Evolutionary conservation across 2,329 filamentous ascomycete species (phyloP).

Genomic region (Xylogone sp.): DNA sequence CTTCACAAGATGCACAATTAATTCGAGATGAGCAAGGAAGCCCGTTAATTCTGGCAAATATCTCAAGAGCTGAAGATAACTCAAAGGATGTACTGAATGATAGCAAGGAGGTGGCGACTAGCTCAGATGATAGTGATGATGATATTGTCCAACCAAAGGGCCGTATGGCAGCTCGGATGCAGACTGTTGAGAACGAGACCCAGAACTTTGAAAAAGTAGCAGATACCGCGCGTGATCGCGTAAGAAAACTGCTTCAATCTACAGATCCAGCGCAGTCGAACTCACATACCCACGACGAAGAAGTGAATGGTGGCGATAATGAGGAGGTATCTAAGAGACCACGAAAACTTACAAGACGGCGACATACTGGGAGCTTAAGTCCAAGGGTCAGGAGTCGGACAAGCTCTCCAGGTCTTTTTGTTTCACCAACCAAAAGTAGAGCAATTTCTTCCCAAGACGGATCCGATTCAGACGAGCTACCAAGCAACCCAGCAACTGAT

Average conservation of each 20-base stretch:
- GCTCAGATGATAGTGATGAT: slow-evolving; percentile 48
- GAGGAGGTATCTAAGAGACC: slow-evolving; percentile 22
- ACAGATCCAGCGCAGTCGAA: slow-evolving; percentile 26
- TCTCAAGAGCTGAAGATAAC: no score
- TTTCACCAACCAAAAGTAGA: slow-evolving; percentile 28
- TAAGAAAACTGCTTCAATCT: slow-evolving; percentile 38
- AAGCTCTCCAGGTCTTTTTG: slow-evolving; percentile 35
- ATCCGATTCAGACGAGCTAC: slow-evolving; percentile 38
- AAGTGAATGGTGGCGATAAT: slow-evolving; percentile 30
- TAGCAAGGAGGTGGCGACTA: slow-evolving; percentile 23
- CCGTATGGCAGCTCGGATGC: slow-evolving; percentile 62
- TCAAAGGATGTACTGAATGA: no score
- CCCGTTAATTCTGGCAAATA: neutral
- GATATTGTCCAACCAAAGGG: slow-evolving; percentile 54
- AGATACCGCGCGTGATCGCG: slow-evolving; percentile 35
- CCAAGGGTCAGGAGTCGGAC: slow-evolving; percentile 8
- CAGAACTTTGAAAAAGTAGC: slow-evolving; percentile 12
- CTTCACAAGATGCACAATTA: slow-evolving; percentile 6
- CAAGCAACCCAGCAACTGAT: slow-evolving; percentile 40
- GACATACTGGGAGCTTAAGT: slow-evolving; percentile 17
- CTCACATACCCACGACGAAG: slow-evolving; percentile 25
- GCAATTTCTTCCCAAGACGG: slow-evolving; percentile 22
- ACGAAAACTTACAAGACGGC: slow-evolving; percentile 18
- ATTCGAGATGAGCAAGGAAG: neutral
- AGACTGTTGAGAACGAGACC: slow-evolving; percentile 28